Evolutionary conservation across 345 rosid species (phyloP).

Genomic region (Cardamine resedifolia): DNA sequence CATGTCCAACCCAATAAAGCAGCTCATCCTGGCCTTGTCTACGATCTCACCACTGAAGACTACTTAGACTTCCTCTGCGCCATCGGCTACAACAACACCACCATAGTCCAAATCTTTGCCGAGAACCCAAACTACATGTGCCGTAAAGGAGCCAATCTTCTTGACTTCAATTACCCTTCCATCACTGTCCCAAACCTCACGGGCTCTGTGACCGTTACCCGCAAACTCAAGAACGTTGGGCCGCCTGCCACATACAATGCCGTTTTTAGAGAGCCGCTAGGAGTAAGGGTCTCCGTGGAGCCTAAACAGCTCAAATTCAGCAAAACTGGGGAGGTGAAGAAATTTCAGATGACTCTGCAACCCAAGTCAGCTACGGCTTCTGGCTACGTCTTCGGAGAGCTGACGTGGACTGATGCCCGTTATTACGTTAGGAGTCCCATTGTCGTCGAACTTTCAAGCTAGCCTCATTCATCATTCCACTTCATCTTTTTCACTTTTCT

Average conservation of each 20-base stretch:
- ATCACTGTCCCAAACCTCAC: constrained; percentile 48
- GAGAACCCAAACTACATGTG: constrained; percentile 39
- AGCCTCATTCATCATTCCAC: background rate
- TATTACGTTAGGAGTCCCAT: constrained; percentile 48
- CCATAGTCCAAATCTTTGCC: constrained; percentile 32
- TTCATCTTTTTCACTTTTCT: background rate
- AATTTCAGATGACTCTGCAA: constrained; percentile 30
- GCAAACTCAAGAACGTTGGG: constrained; percentile 75
- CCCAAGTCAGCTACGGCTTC: constrained; percentile 8
- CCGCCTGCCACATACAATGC: constrained; percentile 52
- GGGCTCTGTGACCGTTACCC: constrained; percentile 35
- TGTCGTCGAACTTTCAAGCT: constrained; percentile 17
- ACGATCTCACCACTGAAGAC: constrained; percentile 51
- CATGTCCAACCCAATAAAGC: constrained; percentile 81
- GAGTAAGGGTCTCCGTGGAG: constrained; percentile 48
- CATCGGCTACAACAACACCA: constrained; percentile 52
- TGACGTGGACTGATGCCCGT: constrained; percentile 44
- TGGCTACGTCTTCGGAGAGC: constrained; percentile 50
- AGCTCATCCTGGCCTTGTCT: constrained; percentile 66
- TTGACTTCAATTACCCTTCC: constrained; percentile 76
- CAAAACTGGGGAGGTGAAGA: constrained; percentile 58
- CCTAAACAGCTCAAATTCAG: constrained; percentile 50
- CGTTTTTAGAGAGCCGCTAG: constrained; percentile 38
- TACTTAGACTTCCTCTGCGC: constrained; percentile 74
- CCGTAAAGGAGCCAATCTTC: constrained; percentile 39